Evolutionary conservation across 2,329 filamentous ascomycete species (phyloP).

Genomic region (Ophiostoma perfectum): DNA sequence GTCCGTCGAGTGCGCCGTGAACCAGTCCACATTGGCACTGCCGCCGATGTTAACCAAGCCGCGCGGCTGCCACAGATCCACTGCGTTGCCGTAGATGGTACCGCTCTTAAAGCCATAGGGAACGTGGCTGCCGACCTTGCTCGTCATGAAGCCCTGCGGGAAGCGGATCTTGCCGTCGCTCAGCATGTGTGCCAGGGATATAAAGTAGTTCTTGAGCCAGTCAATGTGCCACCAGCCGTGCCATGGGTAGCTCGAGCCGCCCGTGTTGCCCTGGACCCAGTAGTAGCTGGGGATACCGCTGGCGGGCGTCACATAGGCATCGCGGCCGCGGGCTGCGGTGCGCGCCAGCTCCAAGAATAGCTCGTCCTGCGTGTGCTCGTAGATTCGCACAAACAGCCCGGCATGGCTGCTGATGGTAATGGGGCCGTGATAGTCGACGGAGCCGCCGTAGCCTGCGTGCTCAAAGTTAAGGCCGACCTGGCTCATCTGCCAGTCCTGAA

Average conservation of each 20-base stretch:
- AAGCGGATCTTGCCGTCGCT: conserved; percentile 19
- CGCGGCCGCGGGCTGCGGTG: conserved; percentile 22
- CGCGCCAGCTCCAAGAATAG: conserved; percentile 22
- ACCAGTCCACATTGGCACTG: not conserved
- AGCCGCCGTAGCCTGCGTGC: conserved; percentile 22
- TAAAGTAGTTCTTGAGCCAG: conserved; percentile 24
- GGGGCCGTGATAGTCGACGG: conserved; percentile 19
- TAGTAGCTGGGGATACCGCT: conserved; percentile 24
- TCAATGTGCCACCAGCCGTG: conserved; percentile 26
- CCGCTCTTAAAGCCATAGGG: not conserved
- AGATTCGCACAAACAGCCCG: conserved; percentile 21
- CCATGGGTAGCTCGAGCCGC: conserved; percentile 22
- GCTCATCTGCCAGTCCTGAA: conserved; percentile 23
- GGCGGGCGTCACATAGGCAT: conserved; percentile 21
- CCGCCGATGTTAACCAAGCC: not conserved
- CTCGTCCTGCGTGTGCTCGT: conserved; percentile 20
- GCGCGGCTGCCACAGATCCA: not conserved
- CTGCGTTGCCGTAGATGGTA: not conserved
- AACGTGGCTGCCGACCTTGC: conserved; percentile 24
- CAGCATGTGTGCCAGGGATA: conserved; percentile 20
- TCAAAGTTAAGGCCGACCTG: conserved; percentile 23
- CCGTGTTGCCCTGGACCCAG: conserved; percentile 24
- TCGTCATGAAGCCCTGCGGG: conserved; percentile 23
- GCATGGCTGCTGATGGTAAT: conserved; percentile 23
- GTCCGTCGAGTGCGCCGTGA: conserved; percentile 1